phyloP scores from a whole-genome alignment of 1,284 basidiomycete genomes.

The Moesziomyces aphidis region DNA sequence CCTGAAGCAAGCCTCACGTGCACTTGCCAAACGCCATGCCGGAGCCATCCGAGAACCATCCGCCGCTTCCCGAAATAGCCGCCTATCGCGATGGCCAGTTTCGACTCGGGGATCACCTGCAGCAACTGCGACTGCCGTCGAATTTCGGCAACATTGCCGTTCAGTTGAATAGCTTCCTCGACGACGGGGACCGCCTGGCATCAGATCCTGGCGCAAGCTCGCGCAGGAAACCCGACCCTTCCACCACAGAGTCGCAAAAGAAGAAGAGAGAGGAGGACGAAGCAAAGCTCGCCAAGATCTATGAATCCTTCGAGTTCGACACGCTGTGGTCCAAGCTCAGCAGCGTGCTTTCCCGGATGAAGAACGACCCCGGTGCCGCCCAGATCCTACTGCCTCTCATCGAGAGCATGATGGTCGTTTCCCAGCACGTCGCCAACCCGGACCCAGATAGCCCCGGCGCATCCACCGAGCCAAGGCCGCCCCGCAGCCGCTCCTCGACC shows the following conservation, averaged over 20 bases:
- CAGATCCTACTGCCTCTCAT: conserved; percentile 65
- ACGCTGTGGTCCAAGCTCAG: conserved; percentile 62
- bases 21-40: conserved; percentile 9
- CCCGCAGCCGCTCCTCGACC: conserved; percentile 38
- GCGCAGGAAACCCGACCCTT: conserved; percentile 17
- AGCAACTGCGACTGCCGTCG: conserved; percentile 4
- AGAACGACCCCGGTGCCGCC: conserved; percentile 62
- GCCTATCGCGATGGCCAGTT: conserved; percentile 2
- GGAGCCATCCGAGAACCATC: conserved; percentile 12
- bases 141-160: background rate
- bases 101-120: conserved; percentile 4
- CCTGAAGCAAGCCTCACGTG: background rate
- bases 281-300: conserved; percentile 60
- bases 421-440: conserved; percentile 78
- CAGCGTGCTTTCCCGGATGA: conserved; percentile 60
- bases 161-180: conserved; percentile 10
- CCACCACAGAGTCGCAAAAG: conserved; percentile 28
- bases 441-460: conserved; percentile 30
- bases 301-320: conserved; percentile 64
- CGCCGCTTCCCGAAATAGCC: conserved; percentile 12
- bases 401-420: conserved; percentile 88
- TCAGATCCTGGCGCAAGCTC: conserved; percentile 3
- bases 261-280: conserved; percentile 72
- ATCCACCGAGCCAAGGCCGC: conserved; percentile 25
- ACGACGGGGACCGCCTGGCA: conserved; percentile 2